These are phyloP conservation scores for Claviceps lovelessii DNA, from an alignment of 2,329 filamentous ascomycete species.

Conservation along the genomic window DNA sequence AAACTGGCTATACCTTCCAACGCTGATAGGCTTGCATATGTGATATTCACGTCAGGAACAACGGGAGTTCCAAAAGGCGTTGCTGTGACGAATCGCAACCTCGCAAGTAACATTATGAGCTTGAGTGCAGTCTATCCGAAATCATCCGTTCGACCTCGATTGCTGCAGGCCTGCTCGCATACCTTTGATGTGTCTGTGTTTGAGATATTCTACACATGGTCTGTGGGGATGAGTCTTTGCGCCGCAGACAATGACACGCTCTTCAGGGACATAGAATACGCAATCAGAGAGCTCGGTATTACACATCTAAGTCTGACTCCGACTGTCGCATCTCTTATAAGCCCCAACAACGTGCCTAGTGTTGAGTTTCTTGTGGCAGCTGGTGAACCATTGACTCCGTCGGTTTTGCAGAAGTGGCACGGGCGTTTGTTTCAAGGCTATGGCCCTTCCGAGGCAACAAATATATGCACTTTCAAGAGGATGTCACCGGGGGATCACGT, in stretches of 20 bases:
- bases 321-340: conserved; percentile 64
- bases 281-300: conserved; percentile 47
- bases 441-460: conserved; percentile 74
- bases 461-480: conserved; percentile 65
- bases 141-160: conserved; percentile 29
- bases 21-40: conserved; percentile 49
- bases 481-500: conserved; percentile 45
- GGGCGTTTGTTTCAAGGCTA: conserved; percentile 64
- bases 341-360: conserved; percentile 50
- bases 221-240: conserved; percentile 63
- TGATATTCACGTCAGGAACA: conserved; percentile 72
- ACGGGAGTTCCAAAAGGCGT: conserved; percentile 73
- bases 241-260: conserved; percentile 59
- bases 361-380: conserved; percentile 69
- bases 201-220: conserved; percentile 80
- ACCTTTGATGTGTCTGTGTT: conserved; percentile 82
- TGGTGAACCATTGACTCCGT: conserved; percentile 63
- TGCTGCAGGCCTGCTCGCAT: conserved; percentile 72
- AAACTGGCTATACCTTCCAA: conserved; percentile 27
- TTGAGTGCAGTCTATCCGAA: conserved; percentile 53
- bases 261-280: conserved; percentile 55
- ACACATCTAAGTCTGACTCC: conserved; percentile 80
- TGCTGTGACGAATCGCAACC: conserved; percentile 59
- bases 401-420: conserved; percentile 57
- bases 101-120: conserved; percentile 59